Conservation (phyloP, 2,329 filamentous ascomycete species). For the Alternaria triticimaculans region DNA sequence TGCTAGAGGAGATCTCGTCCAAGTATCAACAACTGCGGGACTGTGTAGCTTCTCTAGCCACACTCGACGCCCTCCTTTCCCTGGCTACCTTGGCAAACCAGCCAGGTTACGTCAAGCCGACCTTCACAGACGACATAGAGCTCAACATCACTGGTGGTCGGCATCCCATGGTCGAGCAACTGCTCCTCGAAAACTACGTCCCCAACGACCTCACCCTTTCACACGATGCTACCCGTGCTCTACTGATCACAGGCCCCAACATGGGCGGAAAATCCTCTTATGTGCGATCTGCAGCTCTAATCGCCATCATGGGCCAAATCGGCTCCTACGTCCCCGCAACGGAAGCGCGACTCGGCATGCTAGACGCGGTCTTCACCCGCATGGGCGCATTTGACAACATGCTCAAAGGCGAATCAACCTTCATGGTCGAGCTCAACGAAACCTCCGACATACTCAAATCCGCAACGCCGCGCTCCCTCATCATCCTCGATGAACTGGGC, state of each 20-base stretch:
- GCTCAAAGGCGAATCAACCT: constrained; percentile 91
- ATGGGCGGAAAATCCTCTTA: constrained; percentile 99
- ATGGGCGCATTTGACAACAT: constrained; percentile 98
- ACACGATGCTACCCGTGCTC: constrained; percentile 64
- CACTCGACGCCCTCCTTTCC: constrained; percentile 87
- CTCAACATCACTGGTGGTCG: constrained; percentile 78
- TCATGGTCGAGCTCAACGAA: constrained; percentile 97
- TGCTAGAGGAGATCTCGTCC: constrained; percentile 76
- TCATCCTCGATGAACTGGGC: constrained; percentile 94
- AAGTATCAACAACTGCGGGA: constrained; percentile 91
- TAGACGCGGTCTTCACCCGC: constrained; percentile 91
- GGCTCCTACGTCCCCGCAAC: constrained; percentile 91
- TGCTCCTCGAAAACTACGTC: constrained; percentile 85
- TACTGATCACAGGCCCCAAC: constrained; percentile 95
- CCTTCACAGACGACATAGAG: constrained; percentile 67
- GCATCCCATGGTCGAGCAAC: constrained; percentile 95
- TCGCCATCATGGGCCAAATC: constrained; percentile 92
- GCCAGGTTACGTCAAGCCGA: constrained; percentile 86
- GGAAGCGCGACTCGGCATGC: constrained; percentile 75
- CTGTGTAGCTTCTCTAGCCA: constrained; percentile 82
- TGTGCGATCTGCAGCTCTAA: constrained; percentile 88
- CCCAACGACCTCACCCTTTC: constrained; percentile 82
- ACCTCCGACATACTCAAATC: constrained; percentile 89
- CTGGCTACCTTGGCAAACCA: constrained; percentile 83
- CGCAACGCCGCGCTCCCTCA: constrained; percentile 81